A percentile compares a stretch with the other conserved stretches of the same genome.
Evolutionary conservation across 1,284 basidiomycete species (phyloP).

Genomic region (Bondarzewia mesenterica): DNA sequence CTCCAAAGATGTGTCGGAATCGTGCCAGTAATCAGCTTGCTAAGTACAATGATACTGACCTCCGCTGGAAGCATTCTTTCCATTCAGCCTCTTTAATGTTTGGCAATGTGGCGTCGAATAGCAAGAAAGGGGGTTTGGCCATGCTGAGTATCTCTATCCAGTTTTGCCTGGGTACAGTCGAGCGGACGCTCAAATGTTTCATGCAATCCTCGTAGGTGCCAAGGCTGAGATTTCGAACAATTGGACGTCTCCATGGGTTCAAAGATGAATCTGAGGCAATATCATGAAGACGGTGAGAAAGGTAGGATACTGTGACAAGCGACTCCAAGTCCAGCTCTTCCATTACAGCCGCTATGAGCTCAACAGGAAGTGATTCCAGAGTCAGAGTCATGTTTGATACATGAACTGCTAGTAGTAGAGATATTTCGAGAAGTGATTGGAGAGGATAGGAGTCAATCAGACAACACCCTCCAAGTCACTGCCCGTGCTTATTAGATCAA

Average conservation of each 20-base stretch:
- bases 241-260: conserved; percentile 68
- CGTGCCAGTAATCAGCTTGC: too few species aligned
- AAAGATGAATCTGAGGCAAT: conserved; percentile 54
- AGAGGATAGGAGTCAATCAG: too few species aligned
- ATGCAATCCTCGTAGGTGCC: conserved; percentile 41
- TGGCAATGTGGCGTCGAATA: conserved; percentile 59
- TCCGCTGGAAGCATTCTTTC: conserved; percentile 37
- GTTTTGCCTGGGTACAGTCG: conserved; percentile 59
- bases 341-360: conserved; percentile 66
- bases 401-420: neutral
- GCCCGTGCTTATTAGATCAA: too few species aligned
- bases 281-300: conserved; percentile 47
- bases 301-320: conserved; percentile 45
- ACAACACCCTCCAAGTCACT: too few species aligned
- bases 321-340: conserved; percentile 56
- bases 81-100: conserved; percentile 56
- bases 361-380: conserved; percentile 56
- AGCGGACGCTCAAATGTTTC: conserved; percentile 49
- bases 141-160: conserved; percentile 65
- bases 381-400: conserved; percentile 7
- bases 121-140: conserved; percentile 48
- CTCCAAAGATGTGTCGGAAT: too few species aligned
- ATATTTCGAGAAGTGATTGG: neutral
- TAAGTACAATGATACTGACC: neutral
- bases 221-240: conserved; percentile 45